phyloP scores from a whole-genome alignment of 257 asterid genomes.

The Solanum corneliomulleri region DNA sequence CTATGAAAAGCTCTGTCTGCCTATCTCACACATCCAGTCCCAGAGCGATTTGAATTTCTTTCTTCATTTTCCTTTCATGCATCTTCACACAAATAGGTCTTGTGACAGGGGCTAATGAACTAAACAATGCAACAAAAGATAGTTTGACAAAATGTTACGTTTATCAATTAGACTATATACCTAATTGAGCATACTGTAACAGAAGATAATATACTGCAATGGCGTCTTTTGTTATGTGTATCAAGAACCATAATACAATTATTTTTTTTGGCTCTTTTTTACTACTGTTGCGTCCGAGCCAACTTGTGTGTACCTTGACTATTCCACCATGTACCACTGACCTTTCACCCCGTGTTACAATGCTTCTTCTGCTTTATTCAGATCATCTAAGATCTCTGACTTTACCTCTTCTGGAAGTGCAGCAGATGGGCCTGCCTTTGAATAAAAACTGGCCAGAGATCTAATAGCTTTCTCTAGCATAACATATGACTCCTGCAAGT shows the following conservation, averaged over 20 bases:
- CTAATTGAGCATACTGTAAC: not conserved
- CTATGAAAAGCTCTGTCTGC: not conserved
- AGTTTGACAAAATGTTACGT: not conserved
- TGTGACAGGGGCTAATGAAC: not conserved
- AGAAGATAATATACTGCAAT: not conserved
- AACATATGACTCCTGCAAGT: conserved; percentile 69
- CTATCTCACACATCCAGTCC: not conserved
- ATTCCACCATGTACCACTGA: not conserved
- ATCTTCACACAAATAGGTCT: not conserved
- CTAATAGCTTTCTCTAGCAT: conserved; percentile 81
- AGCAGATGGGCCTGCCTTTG: conserved; percentile 90
- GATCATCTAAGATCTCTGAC: conserved; percentile 47
- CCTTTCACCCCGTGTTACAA: conserved; percentile 17
- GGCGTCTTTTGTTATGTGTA: not conserved
- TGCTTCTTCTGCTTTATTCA: conserved; percentile 45
- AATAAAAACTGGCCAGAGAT: conserved; percentile 68
- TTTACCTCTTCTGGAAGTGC: conserved; percentile 54
- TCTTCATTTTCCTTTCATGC: not conserved
- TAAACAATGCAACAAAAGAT: not conserved
- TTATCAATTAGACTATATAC: not conserved
- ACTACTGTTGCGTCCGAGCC: not conserved
- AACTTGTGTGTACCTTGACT: not conserved
- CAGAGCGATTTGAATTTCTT: not conserved
- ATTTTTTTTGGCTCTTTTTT: not conserved
- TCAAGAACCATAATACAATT: not conserved